phyloP scores from a whole-genome alignment of 768 basidiomycete genomes.

The Serpula lacrymans region DNA sequence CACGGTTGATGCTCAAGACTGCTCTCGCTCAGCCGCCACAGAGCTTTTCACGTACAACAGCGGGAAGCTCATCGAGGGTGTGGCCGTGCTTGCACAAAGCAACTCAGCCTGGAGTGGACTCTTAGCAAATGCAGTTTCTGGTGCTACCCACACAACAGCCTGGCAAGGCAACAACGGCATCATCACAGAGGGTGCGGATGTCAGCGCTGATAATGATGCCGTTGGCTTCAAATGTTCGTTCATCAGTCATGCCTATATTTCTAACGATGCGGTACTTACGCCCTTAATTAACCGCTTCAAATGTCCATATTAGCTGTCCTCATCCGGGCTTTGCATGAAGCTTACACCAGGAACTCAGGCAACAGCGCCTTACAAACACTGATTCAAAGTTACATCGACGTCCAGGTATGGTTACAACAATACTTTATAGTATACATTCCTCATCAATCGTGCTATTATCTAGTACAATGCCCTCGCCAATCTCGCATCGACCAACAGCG shows the following conservation, averaged over 20 bases:
- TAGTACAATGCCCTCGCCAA: constrained; percentile 6
- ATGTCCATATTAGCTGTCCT: constrained; percentile 42
- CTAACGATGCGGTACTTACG: neutral
- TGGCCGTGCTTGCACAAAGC: constrained; percentile 40
- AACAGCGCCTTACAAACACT: constrained; percentile 37
- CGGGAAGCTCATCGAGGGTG: constrained; percentile 52
- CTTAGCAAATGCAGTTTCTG: constrained; percentile 38
- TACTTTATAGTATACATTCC: too few species aligned
- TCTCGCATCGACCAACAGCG: constrained; percentile 4
- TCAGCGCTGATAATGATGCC: constrained; percentile 38
- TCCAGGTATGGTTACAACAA: constrained; percentile 36
- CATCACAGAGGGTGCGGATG: constrained; percentile 48
- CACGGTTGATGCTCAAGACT: constrained; percentile 44
- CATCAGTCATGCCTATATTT: neutral
- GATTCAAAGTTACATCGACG: constrained; percentile 48
- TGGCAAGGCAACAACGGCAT: constrained; percentile 51
- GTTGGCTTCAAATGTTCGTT: constrained; percentile 50
- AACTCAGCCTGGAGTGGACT: constrained; percentile 39
- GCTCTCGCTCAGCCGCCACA: constrained; percentile 39
- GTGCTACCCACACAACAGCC: constrained; percentile 37
- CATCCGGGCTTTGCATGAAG: constrained; percentile 47
- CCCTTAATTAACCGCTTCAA: neutral
- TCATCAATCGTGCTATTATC: neutral
- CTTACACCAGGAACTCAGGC: constrained; percentile 34
- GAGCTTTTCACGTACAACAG: constrained; percentile 56